Evolutionary conservation across 179 eudicot genomes (phyloP).

Genomic region (Beta corolliflora): DNA sequence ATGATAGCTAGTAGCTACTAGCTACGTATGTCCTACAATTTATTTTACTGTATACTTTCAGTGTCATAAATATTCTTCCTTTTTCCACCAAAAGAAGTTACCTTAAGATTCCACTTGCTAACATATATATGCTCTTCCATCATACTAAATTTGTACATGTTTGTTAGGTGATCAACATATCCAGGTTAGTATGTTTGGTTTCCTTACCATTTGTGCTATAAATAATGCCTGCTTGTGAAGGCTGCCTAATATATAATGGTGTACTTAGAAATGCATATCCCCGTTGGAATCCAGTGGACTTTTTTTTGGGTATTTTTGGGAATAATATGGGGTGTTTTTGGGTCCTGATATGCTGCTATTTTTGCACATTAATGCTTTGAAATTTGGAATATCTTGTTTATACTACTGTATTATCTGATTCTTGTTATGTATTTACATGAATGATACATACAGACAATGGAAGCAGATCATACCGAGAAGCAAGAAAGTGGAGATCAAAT

Average conservation of each 20-base stretch:
- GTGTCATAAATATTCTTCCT: not conserved
- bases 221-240: not conserved
- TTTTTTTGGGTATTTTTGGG: not conserved
- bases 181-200: not conserved
- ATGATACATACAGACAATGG: conserved; percentile 23
- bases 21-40: not conserved
- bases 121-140: not conserved
- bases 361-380: not conserved
- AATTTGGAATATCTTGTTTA: not conserved
- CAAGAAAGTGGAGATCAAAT: conserved; percentile 20
- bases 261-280: too few relatives aligned
- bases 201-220: not conserved
- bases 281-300: too few relatives aligned
- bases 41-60: not conserved
- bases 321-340: not conserved
- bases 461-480: not conserved
- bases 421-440: not conserved
- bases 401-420: not conserved
- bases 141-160: not conserved
- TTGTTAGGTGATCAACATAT: not conserved
- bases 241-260: not conserved
- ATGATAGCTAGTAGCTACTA: not conserved
- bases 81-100: conserved; percentile 3
- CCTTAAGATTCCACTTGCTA: not conserved
- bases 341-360: too few relatives aligned